A percentile compares a stretch with the other conserved stretches of the same genome.
Evolutionary conservation across 1,139 yeast genomes (phyloP).

Genomic region (Nakaseomyces bracarensis): DNA sequence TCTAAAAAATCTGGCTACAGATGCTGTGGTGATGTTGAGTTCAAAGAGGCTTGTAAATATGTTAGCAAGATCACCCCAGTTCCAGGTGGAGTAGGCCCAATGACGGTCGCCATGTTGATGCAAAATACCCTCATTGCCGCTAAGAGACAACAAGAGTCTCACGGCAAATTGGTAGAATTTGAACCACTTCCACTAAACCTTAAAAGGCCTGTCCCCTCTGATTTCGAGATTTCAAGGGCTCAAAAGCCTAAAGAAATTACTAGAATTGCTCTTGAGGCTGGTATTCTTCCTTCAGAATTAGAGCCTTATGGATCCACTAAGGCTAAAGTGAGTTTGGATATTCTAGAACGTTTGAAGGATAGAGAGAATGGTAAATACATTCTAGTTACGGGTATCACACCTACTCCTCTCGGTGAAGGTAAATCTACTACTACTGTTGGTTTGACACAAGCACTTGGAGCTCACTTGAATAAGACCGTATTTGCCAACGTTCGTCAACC

Average conservation of each 20-base stretch:
- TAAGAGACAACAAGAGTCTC: constrained; percentile 37
- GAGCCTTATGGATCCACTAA: constrained; percentile 69
- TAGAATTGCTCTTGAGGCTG: constrained; percentile 56
- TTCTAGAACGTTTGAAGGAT: constrained; percentile 50
- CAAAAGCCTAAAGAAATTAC: constrained; percentile 63
- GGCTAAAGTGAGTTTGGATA: constrained; percentile 61
- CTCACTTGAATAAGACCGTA: constrained; percentile 58
- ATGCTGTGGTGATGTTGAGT: constrained; percentile 93
- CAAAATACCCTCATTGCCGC: constrained; percentile 62
- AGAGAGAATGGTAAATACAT: constrained; percentile 60
- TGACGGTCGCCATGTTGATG: constrained; percentile 80
- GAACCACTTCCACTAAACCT: constrained; percentile 46
- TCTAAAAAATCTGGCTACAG: constrained; percentile 74
- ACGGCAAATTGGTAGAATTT: constrained; percentile 44
- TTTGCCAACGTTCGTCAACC: constrained; percentile 81
- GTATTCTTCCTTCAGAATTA: constrained; percentile 52
- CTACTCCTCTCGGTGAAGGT: constrained; percentile 79
- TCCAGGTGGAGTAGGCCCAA: constrained; percentile 87
- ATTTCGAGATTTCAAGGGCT: constrained; percentile 63
- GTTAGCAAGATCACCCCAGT: constrained; percentile 77
- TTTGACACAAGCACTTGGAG: constrained; percentile 70
- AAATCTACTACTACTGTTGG: constrained; percentile 77
- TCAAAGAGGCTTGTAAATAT: constrained; percentile 50
- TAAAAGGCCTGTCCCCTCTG: constrained; percentile 61
- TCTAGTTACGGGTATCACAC: constrained; percentile 74